These are phyloP conservation scores for Metschnikowia arizonensis DNA, from an alignment of 805 yeast species.

Conservation along the genomic window DNA sequence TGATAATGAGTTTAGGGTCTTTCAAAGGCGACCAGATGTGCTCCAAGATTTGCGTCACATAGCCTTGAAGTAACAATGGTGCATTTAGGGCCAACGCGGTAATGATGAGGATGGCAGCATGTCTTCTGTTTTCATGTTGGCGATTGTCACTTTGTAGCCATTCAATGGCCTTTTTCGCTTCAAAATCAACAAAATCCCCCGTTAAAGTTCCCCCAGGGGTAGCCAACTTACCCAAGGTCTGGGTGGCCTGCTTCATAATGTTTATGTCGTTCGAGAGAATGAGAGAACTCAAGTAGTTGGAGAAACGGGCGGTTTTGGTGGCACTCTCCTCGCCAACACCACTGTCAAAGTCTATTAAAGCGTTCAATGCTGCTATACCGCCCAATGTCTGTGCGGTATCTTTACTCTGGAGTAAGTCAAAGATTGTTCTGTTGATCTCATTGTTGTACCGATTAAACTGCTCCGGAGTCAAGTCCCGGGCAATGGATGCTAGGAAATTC, in stretches of 20 bases:
- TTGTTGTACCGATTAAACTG: conserved; percentile 77
- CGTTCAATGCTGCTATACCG: conserved; percentile 86
- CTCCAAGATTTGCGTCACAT: conserved; percentile 72
- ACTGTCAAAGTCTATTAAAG: conserved; percentile 78
- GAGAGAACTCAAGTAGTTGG: conserved; percentile 79
- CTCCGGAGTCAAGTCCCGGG: conserved; percentile 78
- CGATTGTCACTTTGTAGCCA: conserved; percentile 82
- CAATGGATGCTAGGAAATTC: conserved; percentile 62
- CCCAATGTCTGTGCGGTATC: conserved; percentile 75
- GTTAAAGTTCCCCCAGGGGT: conserved; percentile 86
- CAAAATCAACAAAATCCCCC: conserved; percentile 89
- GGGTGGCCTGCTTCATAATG: conserved; percentile 83
- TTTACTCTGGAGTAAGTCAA: conserved; percentile 74
- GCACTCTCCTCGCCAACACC: conserved; percentile 75
- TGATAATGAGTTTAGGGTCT: conserved; percentile 68
- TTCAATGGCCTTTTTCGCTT: conserved; percentile 84
- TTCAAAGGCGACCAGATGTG: conserved; percentile 85
- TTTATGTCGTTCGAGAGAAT: conserved; percentile 78
- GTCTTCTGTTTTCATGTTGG: conserved; percentile 73
- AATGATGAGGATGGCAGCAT: conserved; percentile 83
- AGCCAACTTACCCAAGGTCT: conserved; percentile 83
- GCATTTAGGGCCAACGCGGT: conserved; percentile 81
- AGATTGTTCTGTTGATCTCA: conserved; percentile 81
- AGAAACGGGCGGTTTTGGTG: conserved; percentile 82
- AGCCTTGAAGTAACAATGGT: conserved; percentile 76